These are phyloP conservation scores for Globisporangium paroecandrum DNA, from an alignment of 352 stramenopile genomes.

Conservation along the genomic window DNA sequence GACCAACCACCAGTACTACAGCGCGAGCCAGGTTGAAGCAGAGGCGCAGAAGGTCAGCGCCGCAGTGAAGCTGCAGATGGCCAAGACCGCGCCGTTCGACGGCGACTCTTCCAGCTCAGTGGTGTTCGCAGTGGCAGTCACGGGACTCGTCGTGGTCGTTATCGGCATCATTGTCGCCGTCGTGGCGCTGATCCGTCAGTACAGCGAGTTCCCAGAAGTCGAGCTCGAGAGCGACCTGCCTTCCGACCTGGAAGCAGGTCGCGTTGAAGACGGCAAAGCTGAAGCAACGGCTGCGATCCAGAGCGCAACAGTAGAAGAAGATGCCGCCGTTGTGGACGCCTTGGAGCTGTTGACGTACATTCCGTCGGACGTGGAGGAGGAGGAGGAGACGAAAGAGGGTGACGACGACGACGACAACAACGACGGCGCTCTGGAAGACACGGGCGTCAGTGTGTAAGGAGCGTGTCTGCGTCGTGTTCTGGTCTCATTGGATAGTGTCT, in stretches of 20 bases:
- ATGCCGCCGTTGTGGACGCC: not conserved
- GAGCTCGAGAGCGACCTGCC: conserved; percentile 15
- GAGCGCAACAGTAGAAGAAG: not conserved
- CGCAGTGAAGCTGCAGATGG: conserved; percentile 16
- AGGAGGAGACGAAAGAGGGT: conserved; percentile 2
- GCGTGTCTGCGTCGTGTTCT: not conserved
- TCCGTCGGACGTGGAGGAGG: conserved; percentile 7
- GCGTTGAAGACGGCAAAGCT: not conserved
- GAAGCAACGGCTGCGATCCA: not conserved
- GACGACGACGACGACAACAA: not conserved
- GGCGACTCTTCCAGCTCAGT: conserved; percentile 15
- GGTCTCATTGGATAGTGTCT: not conserved
- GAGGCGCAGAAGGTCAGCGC: conserved; percentile 11
- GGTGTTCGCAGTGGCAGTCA: conserved; percentile 10
- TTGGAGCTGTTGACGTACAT: not conserved
- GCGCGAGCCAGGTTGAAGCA: not conserved
- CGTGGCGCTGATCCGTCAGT: conserved; percentile 18
- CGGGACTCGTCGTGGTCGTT: conserved; percentile 16
- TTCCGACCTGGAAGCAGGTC: not conserved
- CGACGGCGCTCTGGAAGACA: not conserved
- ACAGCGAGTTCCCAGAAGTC: conserved; percentile 9
- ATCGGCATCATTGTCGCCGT: conserved; percentile 20
- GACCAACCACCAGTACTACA: conserved; percentile 15
- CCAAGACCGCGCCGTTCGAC: conserved; percentile 17
- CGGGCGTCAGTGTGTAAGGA: not conserved